Evolutionary conservation across 805 yeast genomes (phyloP), one percentile per base, ranked within the genome.

Genomic region (Nakazawaea ambrosiae): DNA sequence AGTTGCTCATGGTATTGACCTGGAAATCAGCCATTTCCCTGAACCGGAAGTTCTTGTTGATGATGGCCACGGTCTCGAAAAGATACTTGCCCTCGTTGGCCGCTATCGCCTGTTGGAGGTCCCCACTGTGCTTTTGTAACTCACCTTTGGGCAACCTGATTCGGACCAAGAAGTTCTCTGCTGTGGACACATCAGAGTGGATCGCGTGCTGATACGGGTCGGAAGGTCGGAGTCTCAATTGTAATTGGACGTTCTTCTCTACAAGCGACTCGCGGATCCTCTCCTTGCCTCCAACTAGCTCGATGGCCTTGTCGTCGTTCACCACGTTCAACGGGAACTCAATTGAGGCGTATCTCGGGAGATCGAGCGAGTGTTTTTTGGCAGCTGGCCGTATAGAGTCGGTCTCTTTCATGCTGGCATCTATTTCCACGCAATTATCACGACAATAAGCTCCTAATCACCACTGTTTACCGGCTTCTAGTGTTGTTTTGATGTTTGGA

Each of bases 11-110:
- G 10, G 87, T 73, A 23, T 73, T 63, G 45, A 74, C 71, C 55
- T 92, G 97, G 55, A 87, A 90, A 58, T 89, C 97, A 0, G 90
- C 79, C 69, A 88, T 74, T 45, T 84, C 86, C 47, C 96, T 72
- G 55, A 90, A 90, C 45, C 82, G 71, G 50, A 78, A 80, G 14
- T 80, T 81, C 41, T 75, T 70, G 48, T 77, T 75, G 15, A 87
- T 65, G 15, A 86, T 70, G 0, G 81, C 88, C 4, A 73, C 68
- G 0, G 95, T 90, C 31, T 66, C 65, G 2, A 73, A 67, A 18
- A 58, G 58, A 35, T 70, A 65, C 4, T 60, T 47, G 10, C 57
- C 49, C n/a, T 59, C 53, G 37, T 68, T 67, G 16, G 61, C 47
- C 37, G 56, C 49, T 10, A 68, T 47, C 16, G 75, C 62, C 34